Percentiles rank a stretch among this genome's conserved stretches.
Evolutionary conservation across 2,329 filamentous ascomycete genomes (phyloP).

Genomic region (Cytospora piceicola): DNA sequence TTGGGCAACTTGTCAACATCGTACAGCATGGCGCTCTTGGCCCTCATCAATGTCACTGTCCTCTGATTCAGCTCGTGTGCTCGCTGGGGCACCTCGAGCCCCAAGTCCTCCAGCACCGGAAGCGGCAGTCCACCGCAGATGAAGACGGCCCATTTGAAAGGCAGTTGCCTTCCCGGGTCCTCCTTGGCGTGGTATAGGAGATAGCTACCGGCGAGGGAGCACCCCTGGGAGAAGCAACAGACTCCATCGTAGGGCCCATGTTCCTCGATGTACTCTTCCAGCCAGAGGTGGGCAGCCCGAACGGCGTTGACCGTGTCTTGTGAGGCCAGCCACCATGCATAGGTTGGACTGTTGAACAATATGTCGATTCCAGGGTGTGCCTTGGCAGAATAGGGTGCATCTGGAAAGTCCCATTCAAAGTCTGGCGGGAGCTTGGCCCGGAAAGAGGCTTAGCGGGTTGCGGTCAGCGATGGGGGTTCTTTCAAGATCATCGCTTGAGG

Average conservation of each 20-base stretch:
- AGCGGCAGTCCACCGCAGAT: conserved; percentile 46
- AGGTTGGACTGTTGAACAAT: conserved; percentile 38
- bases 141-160: conserved; percentile 47
- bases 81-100: conserved; percentile 38
- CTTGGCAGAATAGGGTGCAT: conserved; percentile 39
- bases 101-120: conserved; percentile 41
- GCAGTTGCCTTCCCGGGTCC: conserved; percentile 36
- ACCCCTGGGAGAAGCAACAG: conserved; percentile 46
- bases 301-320: conserved; percentile 38
- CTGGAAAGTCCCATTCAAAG: conserved; percentile 42
- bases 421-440: conserved; percentile 39
- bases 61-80: conserved; percentile 39
- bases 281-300: conserved; percentile 41
- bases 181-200: conserved; percentile 45
- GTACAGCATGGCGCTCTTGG: conserved; percentile 36
- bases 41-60: conserved; percentile 36
- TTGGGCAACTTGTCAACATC: conserved; percentile 35
- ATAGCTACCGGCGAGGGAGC: conserved; percentile 44
- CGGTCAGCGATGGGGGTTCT: conserved; percentile 3
- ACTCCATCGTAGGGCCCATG: conserved; percentile 43
- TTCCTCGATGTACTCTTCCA: conserved; percentile 40
- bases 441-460: conserved; percentile 38
- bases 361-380: conserved; percentile 42
- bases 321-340: conserved; percentile 38
- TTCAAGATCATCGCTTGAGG: conserved; percentile 1